phyloP scores from a whole-genome alignment of 2,329 filamentous ascomycete genomes.

The Balansia obtecta region DNA sequence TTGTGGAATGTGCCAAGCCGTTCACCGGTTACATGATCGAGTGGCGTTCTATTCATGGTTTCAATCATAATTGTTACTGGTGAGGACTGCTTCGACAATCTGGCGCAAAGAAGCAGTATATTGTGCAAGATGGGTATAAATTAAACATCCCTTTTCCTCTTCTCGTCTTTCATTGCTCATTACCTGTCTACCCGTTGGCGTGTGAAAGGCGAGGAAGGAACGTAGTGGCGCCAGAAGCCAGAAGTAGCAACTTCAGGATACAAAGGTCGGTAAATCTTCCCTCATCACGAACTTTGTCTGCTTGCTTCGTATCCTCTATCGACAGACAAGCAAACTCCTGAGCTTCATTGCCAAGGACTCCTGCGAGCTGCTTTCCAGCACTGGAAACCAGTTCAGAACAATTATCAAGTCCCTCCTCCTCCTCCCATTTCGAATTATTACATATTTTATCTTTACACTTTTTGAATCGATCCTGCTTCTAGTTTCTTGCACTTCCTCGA shows the following conservation, averaged over 20 bases:
- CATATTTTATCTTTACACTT: too few species aligned
- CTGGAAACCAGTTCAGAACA: too few species aligned
- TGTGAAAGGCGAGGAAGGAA: neutral
- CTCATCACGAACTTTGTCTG: neutral
- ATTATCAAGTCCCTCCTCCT: too few species aligned
- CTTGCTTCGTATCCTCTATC: neutral
- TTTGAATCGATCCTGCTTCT: too few species aligned
- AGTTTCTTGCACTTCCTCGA: too few species aligned
- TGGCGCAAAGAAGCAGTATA: neutral
- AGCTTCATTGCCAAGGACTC: neutral
- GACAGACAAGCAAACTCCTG: neutral
- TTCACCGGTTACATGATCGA: neutral
- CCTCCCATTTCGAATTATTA: too few species aligned
- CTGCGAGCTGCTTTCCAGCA: too few species aligned
- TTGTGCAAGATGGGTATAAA: neutral
- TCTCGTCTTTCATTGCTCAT: neutral
- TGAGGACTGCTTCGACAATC: neutral
- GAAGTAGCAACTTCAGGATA: neutral
- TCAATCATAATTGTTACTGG: neutral
- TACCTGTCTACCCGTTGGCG: neutral
- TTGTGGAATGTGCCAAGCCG: slow-evolving; percentile 2
- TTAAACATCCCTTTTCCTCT: neutral
- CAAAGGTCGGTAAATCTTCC: neutral
- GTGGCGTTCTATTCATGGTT: neutral
- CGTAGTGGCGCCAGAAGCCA: neutral